phyloP scores from a whole-genome alignment of 768 basidiomycete genomes.

The Xerocomellus amylosporus region DNA sequence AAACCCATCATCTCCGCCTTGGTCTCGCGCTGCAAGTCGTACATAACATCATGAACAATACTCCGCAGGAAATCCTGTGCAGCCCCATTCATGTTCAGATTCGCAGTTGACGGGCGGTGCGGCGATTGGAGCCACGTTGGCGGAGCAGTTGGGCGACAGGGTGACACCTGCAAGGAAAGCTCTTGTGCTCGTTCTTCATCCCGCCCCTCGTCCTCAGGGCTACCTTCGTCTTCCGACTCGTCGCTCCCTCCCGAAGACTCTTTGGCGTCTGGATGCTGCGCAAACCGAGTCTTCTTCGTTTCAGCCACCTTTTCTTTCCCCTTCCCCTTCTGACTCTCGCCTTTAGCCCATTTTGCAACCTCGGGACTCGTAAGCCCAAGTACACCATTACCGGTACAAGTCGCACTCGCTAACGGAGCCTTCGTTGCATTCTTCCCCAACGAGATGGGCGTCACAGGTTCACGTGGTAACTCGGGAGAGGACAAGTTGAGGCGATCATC shows the following conservation, averaged over 20 bases:
- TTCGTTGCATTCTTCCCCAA: constrained; percentile 21
- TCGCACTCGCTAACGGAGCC: constrained; percentile 2
- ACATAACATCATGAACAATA: constrained; percentile 70
- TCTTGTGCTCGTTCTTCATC: constrained; percentile 32
- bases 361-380: constrained; percentile 54
- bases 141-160: constrained; percentile 41
- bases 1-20: constrained; percentile 71
- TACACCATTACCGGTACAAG: constrained; percentile 25
- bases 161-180: constrained; percentile 56
- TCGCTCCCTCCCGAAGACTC: constrained; percentile 24
- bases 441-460: constrained; percentile 34
- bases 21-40: constrained; percentile 67
- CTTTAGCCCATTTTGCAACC: constrained; percentile 49
- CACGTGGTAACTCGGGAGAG: constrained; percentile 33
- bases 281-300: constrained; percentile 49
- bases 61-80: constrained; percentile 59
- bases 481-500: constrained; percentile 18
- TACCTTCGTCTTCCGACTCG: constrained; percentile 7
- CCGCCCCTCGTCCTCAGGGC: constrained; percentile 3
- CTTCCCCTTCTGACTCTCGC: constrained; percentile 35
- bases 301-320: constrained; percentile 22
- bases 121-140: constrained; percentile 42
- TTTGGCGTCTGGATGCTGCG: constrained; percentile 23
- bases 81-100: constrained; percentile 30
- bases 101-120: constrained; percentile 27